Evolutionary conservation across 2,329 filamentous ascomycete species (phyloP).

Genomic region (Nigrospora osmanthi): DNA sequence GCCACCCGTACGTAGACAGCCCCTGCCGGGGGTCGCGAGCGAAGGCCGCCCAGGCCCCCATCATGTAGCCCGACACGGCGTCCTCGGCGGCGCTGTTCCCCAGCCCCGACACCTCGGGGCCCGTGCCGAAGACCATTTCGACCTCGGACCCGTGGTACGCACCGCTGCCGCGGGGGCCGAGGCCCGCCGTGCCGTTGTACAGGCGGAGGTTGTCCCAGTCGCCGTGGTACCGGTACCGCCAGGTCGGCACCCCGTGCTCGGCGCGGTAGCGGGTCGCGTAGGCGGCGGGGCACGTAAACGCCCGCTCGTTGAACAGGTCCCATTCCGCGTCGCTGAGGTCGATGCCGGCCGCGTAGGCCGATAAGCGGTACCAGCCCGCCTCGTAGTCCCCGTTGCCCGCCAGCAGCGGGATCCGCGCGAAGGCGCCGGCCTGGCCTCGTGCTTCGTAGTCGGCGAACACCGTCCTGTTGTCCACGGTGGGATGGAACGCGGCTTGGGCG

Average conservation of each 20-base stretch:
- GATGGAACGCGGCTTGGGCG: conserved; percentile 26
- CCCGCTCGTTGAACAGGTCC: conserved; percentile 30
- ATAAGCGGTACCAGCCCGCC: conserved; percentile 37
- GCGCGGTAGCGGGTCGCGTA: conserved; percentile 27
- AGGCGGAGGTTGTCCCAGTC: conserved; percentile 41
- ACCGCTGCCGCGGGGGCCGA: conserved; percentile 25
- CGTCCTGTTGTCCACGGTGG: conserved; percentile 27
- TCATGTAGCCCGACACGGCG: conserved; percentile 1
- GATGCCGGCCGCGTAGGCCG: conserved; percentile 28
- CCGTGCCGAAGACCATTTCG: conserved; percentile 37
- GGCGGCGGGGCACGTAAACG: conserved; percentile 36
- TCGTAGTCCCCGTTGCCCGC: conserved; percentile 37
- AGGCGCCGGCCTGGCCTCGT: not conserved
- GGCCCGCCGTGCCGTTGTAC: conserved; percentile 12
- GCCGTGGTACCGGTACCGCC: conserved; percentile 38
- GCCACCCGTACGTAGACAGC: conserved; percentile 1
- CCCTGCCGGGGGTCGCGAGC: conserved; percentile 1
- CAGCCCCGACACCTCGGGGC: conserved; percentile 28
- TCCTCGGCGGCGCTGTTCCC: conserved; percentile 7
- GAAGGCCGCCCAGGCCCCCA: conserved; percentile 5
- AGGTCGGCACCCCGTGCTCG: conserved; percentile 26
- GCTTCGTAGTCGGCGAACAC: conserved; percentile 32
- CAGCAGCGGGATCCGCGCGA: conserved; percentile 31
- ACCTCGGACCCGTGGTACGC: conserved; percentile 41
- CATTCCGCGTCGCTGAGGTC: conserved; percentile 29